Evolutionary conservation across 208 protist genomes (phyloP), one percentile per base, ranked within the genome.

Genomic region (Kentomonas sorsogonicus): DNA sequence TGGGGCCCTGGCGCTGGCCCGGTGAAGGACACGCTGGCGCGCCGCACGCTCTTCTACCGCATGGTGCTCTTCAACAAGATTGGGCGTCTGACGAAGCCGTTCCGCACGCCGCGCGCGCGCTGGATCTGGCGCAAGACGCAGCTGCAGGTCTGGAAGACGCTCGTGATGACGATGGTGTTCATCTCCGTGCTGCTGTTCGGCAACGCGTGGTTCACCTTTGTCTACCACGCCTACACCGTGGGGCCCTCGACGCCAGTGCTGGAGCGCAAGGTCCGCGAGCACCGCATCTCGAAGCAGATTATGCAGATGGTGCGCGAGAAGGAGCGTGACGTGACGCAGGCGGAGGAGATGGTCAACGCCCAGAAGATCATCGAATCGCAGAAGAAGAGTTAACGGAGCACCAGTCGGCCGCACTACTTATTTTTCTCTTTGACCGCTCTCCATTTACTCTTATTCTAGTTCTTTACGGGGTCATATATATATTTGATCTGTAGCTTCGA

Each of bases 261-360:
- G 15, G 81, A 94, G 51, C 81, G 88, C n/a, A 91, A 91, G 50
- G 88, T 91, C 43, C 88, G 84, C 60, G 83, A 94, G 59, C 88
- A 94, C 53, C 80, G 88, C 26, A 82, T 94, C 10, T 91, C 83
- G 11, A 91, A 91, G 69, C 88, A 94, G 52, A 91, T 94, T 73
- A 74, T 94, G 72, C 82, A 89, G 50, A 94, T 94, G 88, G 88
- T 94, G 6, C 83, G 88, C 34, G 83, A 94, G 60, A 71, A 83
- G 16, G 88, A 94, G 70, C 81, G 79, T 22, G 77, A 84, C 38
- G 56, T 94, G 16, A 59, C 78, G 22, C 60, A 79, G 53, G 79
- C 90, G 59, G 72, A 86, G 39, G 83, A 91, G 26, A 46, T 89
- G 15, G 63, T 67, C 11, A 69, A 59, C 20, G 88, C 88, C 1